Evolutionary conservation across 208 protist species (phyloP).

Genomic region (Leishmania martiniquensis): DNA sequence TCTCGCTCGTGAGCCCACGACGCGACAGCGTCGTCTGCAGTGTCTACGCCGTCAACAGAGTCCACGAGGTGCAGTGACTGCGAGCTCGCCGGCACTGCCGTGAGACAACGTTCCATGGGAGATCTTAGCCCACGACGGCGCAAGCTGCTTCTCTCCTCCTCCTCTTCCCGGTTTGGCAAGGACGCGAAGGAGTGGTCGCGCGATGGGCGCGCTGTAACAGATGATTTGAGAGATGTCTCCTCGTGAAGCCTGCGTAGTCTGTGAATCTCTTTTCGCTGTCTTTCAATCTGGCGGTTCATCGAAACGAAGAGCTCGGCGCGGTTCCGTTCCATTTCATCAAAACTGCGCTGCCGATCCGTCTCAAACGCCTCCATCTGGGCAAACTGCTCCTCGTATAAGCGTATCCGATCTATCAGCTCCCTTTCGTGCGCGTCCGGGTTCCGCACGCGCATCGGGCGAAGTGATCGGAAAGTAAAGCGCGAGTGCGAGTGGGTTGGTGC

Average conservation of each 20-base stretch:
- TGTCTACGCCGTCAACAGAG: slow-evolving; percentile 9
- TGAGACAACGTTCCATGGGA: slow-evolving; percentile 25
- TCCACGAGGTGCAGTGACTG: slow-evolving; percentile 24
- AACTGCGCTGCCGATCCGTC: slow-evolving; percentile 60
- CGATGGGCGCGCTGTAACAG: slow-evolving; percentile 24
- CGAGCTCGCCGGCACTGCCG: slow-evolving; percentile 24
- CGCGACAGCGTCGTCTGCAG: not conserved
- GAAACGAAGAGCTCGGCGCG: slow-evolving; percentile 77
- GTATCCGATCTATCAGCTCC: slow-evolving; percentile 59
- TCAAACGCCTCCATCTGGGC: slow-evolving; percentile 59
- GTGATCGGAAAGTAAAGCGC: slow-evolving; percentile 38
- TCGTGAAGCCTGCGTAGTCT: slow-evolving; percentile 37
- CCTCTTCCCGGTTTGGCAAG: slow-evolving; percentile 20
- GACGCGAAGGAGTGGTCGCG: slow-evolving; percentile 23
- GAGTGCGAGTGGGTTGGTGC: slow-evolving; percentile 5
- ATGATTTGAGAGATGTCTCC: slow-evolving; percentile 31
- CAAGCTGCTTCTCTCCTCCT: slow-evolving; percentile 3
- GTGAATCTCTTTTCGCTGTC: slow-evolving; percentile 66
- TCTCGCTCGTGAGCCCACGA: slow-evolving; percentile 11
- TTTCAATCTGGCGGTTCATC: slow-evolving; percentile 76
- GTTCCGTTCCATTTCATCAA: slow-evolving; percentile 76
- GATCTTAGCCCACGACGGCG: slow-evolving; percentile 18
- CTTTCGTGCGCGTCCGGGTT: slow-evolving; percentile 69
- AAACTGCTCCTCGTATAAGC: slow-evolving; percentile 57
- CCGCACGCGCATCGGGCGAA: slow-evolving; percentile 57